Conservation (phyloP, 345 rosid genomes). For the Erysimum cheiranthoides region DNA sequence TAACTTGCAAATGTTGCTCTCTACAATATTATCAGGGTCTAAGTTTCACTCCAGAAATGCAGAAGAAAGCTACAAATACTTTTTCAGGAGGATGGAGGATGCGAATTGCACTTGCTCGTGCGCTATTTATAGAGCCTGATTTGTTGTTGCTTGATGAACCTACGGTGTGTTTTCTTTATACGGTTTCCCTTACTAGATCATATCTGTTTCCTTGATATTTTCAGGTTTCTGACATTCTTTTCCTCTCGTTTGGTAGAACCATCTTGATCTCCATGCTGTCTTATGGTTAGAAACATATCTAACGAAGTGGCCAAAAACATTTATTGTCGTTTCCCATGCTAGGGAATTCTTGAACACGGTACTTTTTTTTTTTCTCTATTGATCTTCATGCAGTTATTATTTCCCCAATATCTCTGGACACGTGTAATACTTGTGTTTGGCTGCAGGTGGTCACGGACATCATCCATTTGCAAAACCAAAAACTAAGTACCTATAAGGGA, state of each 20-base stretch:
- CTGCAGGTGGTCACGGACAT: constrained; percentile 96
- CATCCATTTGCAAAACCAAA: constrained; percentile 88
- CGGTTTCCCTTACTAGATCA: background rate
- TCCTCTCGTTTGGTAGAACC: constrained; percentile 70
- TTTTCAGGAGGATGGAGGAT: constrained; percentile 99
- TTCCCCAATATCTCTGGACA: constrained; percentile 31
- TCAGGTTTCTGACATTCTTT: constrained; percentile 23
- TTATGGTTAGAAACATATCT: constrained; percentile 95
- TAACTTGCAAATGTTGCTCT: constrained; percentile 17
- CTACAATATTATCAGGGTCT: constrained; percentile 73
- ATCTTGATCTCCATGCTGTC: constrained; percentile 99
- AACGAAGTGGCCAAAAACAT: constrained; percentile 97
- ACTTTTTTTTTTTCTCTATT: constrained; percentile 32
- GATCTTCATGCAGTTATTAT: constrained; percentile 23
- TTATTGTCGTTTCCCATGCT: constrained; percentile 97
- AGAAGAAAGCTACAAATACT: constrained; percentile 73
- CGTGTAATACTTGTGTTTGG: constrained; percentile 28
- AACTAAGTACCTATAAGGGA: constrained; percentile 78
- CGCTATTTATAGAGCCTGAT: constrained; percentile 93
- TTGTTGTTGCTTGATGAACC: constrained; percentile 98
- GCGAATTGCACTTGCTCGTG: constrained; percentile 99
- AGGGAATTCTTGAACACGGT: constrained; percentile 97
- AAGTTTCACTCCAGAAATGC: constrained; percentile 97
- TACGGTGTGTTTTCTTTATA: constrained; percentile 59
- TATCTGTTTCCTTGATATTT: constrained; percentile 1